Base-by-base conservation (phyloP, 805 yeast species). In the Lachancea sp. region DNA sequence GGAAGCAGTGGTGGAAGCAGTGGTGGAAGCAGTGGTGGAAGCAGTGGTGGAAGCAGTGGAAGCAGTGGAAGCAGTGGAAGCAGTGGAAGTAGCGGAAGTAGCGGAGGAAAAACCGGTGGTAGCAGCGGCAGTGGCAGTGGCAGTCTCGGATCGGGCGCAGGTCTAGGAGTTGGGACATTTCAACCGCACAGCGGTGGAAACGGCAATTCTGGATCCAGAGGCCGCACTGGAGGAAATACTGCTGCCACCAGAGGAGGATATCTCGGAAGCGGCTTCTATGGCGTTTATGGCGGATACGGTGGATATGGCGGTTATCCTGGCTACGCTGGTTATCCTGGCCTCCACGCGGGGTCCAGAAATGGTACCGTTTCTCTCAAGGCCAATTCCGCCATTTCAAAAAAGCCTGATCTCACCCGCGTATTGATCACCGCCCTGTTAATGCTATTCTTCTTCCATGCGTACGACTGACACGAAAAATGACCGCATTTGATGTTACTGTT, bases 1-100 rank as follows among this genome's bases (percentile, higher is more conserved):
- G n/a, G 27, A 17, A 18, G 27, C 7, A 31, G 36, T 17, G 13
- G 31, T 35, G 40, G 39, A 16, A 26, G 45, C 27, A 26, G 47
- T 45, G 29, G 44, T 13, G 44, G 48, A 10, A 37, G 48, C 26
- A 20, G 45, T 38, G 38, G 52, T 26, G 25, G 35, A 20, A n/a
- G 46, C 19, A 22, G 25, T 22, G 20, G 41, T 26, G 17, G 45
- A 8, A 33, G 25, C 22, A 18, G 52, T 15, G 41, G 41, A 2
- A 15, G 31, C 11, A 33, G 37, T 29, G 20, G 43, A 30, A 18
- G 46, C 30, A 31, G 29, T 27, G 34, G 51, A 6, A 8, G 25
- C 4, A 22, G 25, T 8, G 8, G 25, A 6, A 8, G 25, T 8
- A 22, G 25, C 25, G 8, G 25, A 6, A 8, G 25, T 6, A 22